Evolutionary conservation across 345 rosid species (phyloP), one percentile per base, ranked within the genome.

Genomic region (Tarenaya hassleriana): DNA sequence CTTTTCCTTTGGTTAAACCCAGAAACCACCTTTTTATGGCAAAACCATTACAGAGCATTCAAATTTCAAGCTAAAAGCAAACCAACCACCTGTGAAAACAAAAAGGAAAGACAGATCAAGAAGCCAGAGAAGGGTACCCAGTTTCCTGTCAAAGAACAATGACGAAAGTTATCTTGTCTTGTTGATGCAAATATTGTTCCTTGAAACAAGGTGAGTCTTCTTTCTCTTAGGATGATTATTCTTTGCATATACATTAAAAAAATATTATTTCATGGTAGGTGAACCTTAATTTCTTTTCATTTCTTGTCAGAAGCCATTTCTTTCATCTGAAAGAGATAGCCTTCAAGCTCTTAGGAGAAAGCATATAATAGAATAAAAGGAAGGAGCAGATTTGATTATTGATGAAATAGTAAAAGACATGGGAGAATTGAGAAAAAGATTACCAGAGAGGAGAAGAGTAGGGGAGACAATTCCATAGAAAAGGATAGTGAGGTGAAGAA

Each of bases 401-500:
- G 29, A 24, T 24, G 3, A 35, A 35, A 38, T 12, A 44, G 50
- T 52, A 52, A 62, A 62, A 44, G 11, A 1, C 3, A 35, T 7
- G 40, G 11, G 40, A 35, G 11, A 57, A 29, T 3, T 35, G 50
- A 7, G 31, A 31, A 44, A 34, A 24, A 45, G 40, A 37, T 62
- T 62, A 61, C 46, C 52, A 61, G 52, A 43, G 51, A 19, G 13
- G 27, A 40, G 14, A 18, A 13, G 38, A 43, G 29, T n/a, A n/a
- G n/a, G n/a, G n/a, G 29, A 24, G 29, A 2, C 29, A 24, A 24
- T 24, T 2, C 29, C 3, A 24, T 2, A 24, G 29, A 24, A 5
- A 24, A 51, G 65, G 43, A 55, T 41, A 60, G 64, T 59, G 20
- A 50, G 64, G 41, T 13, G 27, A 32, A 48, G 40, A 47, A 47